Evolutionary conservation across 1,139 yeast species (phyloP).

Genomic region (Entelexis sorbosivorans): DNA sequence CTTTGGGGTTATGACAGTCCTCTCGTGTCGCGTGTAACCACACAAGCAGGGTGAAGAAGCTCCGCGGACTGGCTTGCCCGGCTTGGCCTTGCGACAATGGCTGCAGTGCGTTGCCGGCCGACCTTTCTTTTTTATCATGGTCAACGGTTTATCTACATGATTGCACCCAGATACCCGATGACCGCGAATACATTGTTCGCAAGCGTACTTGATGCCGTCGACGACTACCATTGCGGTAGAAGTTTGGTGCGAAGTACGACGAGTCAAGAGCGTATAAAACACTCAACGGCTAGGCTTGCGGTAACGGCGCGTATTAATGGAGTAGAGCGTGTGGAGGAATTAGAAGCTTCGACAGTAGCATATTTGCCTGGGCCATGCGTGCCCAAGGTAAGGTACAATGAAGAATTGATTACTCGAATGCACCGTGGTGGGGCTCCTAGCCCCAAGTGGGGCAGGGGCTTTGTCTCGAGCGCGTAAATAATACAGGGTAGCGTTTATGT

Average conservation of each 20-base stretch:
- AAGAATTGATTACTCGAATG: not conserved
- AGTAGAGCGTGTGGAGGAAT: not conserved
- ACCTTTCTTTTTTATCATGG: slow-evolving; percentile 92
- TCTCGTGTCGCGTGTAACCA: not conserved
- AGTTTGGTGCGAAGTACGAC: not conserved
- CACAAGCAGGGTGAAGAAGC: not conserved
- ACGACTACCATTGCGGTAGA: slow-evolving; percentile 58
- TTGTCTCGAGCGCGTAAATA: not conserved
- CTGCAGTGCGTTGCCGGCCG: slow-evolving; percentile 87
- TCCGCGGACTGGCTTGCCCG: not conserved
- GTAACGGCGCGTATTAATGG: too few species aligned
- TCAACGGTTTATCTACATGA: slow-evolving; percentile 81
- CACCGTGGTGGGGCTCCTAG: not conserved
- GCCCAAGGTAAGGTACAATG: not conserved
- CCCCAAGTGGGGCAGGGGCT: not conserved
- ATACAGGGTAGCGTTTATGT: not conserved
- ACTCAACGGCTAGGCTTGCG: not conserved
- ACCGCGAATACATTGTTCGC: slow-evolving; percentile 92
- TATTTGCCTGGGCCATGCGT: not conserved
- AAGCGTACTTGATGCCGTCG: slow-evolving; percentile 89
- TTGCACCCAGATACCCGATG: slow-evolving; percentile 90
- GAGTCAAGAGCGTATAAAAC: not conserved
- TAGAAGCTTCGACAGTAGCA: not conserved
- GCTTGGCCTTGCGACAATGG: slow-evolving; percentile 62
- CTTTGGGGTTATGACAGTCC: not conserved